A percentile compares a stretch with the other conserved stretches of the same genome.
Evolutionary conservation across 1,284 basidiomycete genomes (phyloP).

Genomic region (Vanrija pseudolonga): DNA sequence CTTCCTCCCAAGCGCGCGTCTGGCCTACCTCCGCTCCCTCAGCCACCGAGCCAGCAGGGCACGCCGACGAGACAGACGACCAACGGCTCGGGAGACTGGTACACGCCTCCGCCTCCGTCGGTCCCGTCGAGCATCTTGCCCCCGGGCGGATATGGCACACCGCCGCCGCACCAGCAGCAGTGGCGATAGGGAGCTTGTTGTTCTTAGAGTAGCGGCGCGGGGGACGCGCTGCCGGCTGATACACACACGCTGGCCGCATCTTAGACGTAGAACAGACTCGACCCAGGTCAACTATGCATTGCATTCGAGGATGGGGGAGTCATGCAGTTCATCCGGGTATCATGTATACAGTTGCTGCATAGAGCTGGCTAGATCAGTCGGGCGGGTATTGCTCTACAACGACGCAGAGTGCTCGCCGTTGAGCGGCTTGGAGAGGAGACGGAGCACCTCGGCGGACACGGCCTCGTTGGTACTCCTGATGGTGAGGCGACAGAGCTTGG

Average conservation of each 20-base stretch:
- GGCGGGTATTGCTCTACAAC: background rate
- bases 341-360: background rate
- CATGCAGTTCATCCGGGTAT: background rate
- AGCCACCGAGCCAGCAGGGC: background rate
- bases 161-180: slow-evolving; percentile 1
- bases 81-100: slow-evolving; percentile 16
- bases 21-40: slow-evolving; percentile 23
- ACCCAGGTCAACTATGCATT: no score
- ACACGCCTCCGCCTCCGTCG: slow-evolving; percentile 4
- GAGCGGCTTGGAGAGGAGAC: slow-evolving; percentile 45
- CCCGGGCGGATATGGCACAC: background rate
- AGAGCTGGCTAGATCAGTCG: background rate
- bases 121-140: slow-evolving; percentile 1
- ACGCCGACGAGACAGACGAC: slow-evolving; percentile 21
- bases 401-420: slow-evolving; percentile 40
- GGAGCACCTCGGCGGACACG: slow-evolving; percentile 76
- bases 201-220: background rate
- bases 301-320: no score
- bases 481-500: slow-evolving; percentile 90
- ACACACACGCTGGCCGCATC: no score
- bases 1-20: background rate
- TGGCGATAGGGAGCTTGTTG: slow-evolving; percentile 1
- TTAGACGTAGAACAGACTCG: no score
- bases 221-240: background rate
- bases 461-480: slow-evolving; percentile 92